phyloP scores from a whole-genome alignment of 345 rosid genomes.

The Citrus unshiu region DNA sequence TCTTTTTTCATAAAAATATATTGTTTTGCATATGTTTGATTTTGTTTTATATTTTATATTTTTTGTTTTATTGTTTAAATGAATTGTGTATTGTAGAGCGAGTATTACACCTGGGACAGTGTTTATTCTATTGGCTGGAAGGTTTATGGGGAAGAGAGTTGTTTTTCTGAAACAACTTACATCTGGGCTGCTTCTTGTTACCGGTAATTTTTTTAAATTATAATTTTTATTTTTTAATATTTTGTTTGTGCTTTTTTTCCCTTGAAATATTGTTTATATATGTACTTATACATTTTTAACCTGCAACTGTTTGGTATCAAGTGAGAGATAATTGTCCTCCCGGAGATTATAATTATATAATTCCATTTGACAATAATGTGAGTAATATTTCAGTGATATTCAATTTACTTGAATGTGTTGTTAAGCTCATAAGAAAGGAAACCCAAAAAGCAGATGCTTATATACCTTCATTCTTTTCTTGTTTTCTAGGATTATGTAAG shows the following conservation, averaged over 20 bases:
- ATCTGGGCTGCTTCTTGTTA: conserved; percentile 58
- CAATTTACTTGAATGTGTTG: neutral
- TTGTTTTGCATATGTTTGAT: neutral
- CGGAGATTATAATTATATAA: neutral
- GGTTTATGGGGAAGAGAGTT: conserved; percentile 91
- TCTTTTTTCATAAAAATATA: neutral
- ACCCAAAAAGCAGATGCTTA: neutral
- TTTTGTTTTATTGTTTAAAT: neutral
- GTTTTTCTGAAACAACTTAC: conserved; percentile 82
- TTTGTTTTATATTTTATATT: neutral
- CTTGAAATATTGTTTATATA: neutral
- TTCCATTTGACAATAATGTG: neutral
- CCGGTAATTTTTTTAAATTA: conserved; percentile 27
- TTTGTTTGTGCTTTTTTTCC: too few species aligned
- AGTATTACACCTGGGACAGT: conserved; percentile 79
- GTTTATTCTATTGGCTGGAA: conserved; percentile 75
- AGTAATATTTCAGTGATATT: neutral
- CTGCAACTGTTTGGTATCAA: neutral
- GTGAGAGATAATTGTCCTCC: too few species aligned
- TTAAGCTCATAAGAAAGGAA: neutral
- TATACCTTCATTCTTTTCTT: neutral
- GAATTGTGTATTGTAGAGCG: conserved; percentile 31
- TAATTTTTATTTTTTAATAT: neutral
- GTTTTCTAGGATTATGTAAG: neutral
- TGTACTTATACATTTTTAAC: too few species aligned